Evolutionary conservation across 1,284 basidiomycete genomes (phyloP).

Genomic region (Gymnopus androsaceus): DNA sequence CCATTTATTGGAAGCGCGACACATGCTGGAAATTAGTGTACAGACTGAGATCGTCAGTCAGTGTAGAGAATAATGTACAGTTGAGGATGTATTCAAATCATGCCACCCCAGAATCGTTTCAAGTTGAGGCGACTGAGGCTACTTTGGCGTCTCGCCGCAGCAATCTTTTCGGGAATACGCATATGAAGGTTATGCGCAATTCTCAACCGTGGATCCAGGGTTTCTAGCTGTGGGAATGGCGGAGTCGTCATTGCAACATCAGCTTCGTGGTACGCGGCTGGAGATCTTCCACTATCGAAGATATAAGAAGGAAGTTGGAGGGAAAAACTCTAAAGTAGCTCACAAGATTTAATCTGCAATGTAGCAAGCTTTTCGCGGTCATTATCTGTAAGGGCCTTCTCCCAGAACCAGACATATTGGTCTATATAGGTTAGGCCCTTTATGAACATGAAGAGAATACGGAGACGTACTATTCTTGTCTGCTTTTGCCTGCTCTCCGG

Average conservation of each 20-base stretch:
- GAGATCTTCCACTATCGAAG: slow-evolving; percentile 33
- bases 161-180: slow-evolving; percentile 33
- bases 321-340: slow-evolving; percentile 8
- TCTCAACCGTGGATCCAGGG: slow-evolving; percentile 28
- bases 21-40: neutral
- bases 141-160: slow-evolving; percentile 15
- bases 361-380: slow-evolving; percentile 31
- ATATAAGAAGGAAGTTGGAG: neutral
- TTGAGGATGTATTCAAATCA: slow-evolving; percentile 10
- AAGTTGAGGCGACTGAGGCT: slow-evolving; percentile 8
- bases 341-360: slow-evolving; percentile 32
- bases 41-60: neutral
- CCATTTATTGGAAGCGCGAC: neutral
- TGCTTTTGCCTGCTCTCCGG: slow-evolving; percentile 12
- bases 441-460: slow-evolving; percentile 1
- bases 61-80: neutral
- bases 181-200: slow-evolving; percentile 32
- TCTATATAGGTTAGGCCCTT: slow-evolving; percentile 22
- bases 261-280: slow-evolving; percentile 30
- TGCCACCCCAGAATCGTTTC: slow-evolving; percentile 15
- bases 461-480: slow-evolving; percentile 1
- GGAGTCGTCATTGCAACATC: slow-evolving; percentile 29
- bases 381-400: slow-evolving; percentile 29
- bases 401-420: slow-evolving; percentile 34
- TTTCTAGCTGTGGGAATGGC: slow-evolving; percentile 29